Conservation (phyloP, 495 filamentous ascomycete genomes). For the Lasiosphaeria hispida region DNA sequence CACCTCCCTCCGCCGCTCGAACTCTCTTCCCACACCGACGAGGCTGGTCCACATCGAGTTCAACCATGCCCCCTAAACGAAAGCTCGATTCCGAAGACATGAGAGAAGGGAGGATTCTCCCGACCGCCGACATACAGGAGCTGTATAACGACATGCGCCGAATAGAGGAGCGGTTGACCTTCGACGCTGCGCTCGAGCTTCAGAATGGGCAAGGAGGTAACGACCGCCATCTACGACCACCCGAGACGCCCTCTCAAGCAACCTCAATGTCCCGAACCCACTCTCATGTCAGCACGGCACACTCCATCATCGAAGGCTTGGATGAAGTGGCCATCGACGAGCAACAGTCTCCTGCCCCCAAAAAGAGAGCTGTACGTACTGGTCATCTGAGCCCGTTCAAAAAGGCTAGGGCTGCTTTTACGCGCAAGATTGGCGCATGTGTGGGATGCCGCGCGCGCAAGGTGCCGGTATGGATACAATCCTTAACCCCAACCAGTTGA, state of each 20-base stretch:
- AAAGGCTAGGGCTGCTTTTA: conserved; percentile 23
- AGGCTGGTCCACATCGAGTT: not conserved
- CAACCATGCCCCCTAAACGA: conserved; percentile 4
- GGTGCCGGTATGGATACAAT: conserved; percentile 17
- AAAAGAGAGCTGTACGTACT: conserved; percentile 14
- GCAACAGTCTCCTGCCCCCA: not conserved
- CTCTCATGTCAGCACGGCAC: conserved; percentile 16
- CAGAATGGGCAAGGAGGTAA: conserved; percentile 1
- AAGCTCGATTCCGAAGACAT: conserved; percentile 7
- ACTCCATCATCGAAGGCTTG: conserved; percentile 13
- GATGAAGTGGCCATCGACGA: conserved; percentile 8
- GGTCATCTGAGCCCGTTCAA: conserved; percentile 16
- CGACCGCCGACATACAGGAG: conserved; percentile 33
- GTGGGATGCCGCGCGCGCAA: conserved; percentile 21
- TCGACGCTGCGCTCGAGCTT: not conserved
- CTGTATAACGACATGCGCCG: conserved; percentile 31
- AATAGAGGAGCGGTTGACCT: conserved; percentile 1
- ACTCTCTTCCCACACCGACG: not conserved
- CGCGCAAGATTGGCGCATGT: conserved; percentile 31
- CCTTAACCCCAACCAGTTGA: too few species aligned
- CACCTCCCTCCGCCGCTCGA: not conserved
- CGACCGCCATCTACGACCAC: conserved; percentile 13
- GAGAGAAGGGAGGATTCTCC: not conserved
- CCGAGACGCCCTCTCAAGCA: conserved; percentile 8
- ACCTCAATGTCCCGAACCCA: conserved; percentile 19